phyloP scores from a whole-genome alignment of 345 rosid genomes.

The Sonneratia caseolaris region DNA sequence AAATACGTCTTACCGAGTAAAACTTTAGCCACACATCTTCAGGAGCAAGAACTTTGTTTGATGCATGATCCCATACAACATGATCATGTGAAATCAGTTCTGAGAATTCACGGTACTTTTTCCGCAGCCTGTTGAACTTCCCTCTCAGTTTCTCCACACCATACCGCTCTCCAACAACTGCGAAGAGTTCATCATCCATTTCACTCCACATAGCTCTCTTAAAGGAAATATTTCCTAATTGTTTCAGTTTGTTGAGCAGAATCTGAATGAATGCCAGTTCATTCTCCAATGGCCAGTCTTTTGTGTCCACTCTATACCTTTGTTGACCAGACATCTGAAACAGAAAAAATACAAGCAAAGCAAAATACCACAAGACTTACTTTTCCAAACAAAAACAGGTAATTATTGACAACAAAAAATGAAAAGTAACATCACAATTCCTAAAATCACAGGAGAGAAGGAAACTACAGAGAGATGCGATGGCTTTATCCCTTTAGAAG shows the following conservation, averaged over 20 bases:
- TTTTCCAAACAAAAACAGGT: neutral
- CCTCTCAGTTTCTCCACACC: constrained; percentile 4
- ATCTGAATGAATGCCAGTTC: constrained; percentile 8
- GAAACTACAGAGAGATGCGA: neutral
- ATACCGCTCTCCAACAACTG: constrained; percentile 3
- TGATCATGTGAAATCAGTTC: neutral
- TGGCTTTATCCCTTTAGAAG: neutral
- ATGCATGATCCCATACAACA: constrained; percentile 3
- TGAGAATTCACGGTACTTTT: constrained; percentile 7
- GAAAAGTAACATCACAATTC: neutral
- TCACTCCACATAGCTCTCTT: constrained; percentile 5
- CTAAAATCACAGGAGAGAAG: neutral
- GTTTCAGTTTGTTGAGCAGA: constrained; percentile 4
- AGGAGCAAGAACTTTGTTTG: constrained; percentile 6
- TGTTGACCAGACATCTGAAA: constrained; percentile 7
- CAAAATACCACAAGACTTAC: neutral
- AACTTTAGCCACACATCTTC: constrained; percentile 5
- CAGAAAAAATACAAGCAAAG: neutral
- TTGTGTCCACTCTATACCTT: constrained; percentile 1
- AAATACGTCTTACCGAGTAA: neutral
- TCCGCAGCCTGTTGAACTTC: constrained; percentile 7
- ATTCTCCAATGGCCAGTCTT: constrained; percentile 7
- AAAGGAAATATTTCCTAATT: neutral
- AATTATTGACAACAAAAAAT: too few relatives aligned
- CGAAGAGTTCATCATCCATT: constrained; percentile 5